Percentiles rank a stretch among this genome's conserved stretches.
These are phyloP conservation scores for Cytidiella melzeri DNA, from an alignment of 768 basidiomycete genomes.

Conservation along the genomic window DNA sequence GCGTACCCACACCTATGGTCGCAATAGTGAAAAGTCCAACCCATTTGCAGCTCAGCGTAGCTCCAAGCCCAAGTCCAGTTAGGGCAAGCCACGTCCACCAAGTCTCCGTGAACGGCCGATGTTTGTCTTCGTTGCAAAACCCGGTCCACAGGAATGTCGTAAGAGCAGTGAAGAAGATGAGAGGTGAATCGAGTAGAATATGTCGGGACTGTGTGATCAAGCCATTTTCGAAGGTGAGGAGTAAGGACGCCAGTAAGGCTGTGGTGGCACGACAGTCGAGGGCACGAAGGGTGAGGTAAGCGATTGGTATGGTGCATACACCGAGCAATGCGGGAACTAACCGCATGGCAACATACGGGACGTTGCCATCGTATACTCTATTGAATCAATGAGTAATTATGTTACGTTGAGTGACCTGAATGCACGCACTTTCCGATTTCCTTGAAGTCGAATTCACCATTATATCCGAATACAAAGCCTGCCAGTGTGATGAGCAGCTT, in stretches of 20 bases:
- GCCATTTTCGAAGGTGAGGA: conserved; percentile 96
- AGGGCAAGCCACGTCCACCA: conserved; percentile 95
- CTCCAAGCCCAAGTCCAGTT: conserved; percentile 86
- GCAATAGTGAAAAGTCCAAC: conserved; percentile 98
- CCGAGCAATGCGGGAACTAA: conserved; percentile 90
- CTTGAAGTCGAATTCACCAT: conserved; percentile 95
- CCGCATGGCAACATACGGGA: conserved; percentile 97
- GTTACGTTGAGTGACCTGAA: background rate
- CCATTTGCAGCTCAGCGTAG: conserved; percentile 95
- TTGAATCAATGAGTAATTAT: conserved; percentile 3
- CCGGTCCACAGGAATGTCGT: conserved; percentile 82
- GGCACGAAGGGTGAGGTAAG: conserved; percentile 90
- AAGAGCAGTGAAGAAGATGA: conserved; percentile 96
- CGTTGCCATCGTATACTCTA: conserved; percentile 69
- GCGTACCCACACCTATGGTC: conserved; percentile 79
- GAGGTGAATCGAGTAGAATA: conserved; percentile 96
- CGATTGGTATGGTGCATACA: conserved; percentile 79
- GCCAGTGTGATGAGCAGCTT: conserved; percentile 93
- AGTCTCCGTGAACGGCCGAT: conserved; percentile 69
- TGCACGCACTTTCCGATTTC: conserved; percentile 87
- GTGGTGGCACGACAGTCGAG: conserved; percentile 91
- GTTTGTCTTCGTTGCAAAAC: conserved; percentile 88
- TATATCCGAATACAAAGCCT: conserved; percentile 79
- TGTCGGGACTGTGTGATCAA: conserved; percentile 92
- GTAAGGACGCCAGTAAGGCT: conserved; percentile 82